Conservation (phyloP, 208 protist genomes). For the Leishmania arabica region DNA sequence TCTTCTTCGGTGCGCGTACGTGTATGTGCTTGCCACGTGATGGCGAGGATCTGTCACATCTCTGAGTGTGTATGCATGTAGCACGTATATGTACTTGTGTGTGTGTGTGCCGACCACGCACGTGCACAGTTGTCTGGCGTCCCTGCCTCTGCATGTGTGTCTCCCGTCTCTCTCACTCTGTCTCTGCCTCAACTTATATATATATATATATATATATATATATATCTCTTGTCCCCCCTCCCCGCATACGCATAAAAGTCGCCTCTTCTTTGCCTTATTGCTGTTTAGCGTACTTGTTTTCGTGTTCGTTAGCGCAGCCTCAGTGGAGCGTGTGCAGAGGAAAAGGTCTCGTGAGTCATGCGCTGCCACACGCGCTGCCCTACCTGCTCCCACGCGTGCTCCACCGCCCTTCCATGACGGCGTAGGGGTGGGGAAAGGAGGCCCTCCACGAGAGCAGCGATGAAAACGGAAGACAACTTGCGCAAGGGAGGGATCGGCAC, state of each 20-base stretch:
- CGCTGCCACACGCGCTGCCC: not conserved
- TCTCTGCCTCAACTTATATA: not conserved
- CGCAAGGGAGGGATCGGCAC: not conserved
- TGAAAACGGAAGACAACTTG: not conserved
- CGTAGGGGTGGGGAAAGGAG: not conserved
- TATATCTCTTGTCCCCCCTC: too few relatives aligned
- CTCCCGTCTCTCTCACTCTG: not conserved
- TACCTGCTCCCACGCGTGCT: not conserved
- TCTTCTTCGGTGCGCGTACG: too few relatives aligned
- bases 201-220: not conserved
- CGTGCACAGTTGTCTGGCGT: not conserved
- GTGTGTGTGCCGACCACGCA: not conserved
- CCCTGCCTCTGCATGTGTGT: not conserved
- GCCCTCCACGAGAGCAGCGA: not conserved
- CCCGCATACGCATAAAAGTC: not conserved
- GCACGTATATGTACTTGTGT: not conserved
- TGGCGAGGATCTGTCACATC: not conserved
- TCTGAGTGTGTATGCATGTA: constrained; percentile 1
- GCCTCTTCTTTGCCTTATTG: not conserved
- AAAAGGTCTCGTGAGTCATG: not conserved
- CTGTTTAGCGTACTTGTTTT: not conserved
- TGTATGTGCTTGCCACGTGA: not conserved
- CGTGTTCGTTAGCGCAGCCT: not conserved
- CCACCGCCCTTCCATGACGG: not conserved
- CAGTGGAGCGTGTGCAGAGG: not conserved